These are phyloP conservation scores for Cladosporium sp. DNA, from an alignment of 2,329 filamentous ascomycete genomes.

Conservation along the genomic window DNA sequence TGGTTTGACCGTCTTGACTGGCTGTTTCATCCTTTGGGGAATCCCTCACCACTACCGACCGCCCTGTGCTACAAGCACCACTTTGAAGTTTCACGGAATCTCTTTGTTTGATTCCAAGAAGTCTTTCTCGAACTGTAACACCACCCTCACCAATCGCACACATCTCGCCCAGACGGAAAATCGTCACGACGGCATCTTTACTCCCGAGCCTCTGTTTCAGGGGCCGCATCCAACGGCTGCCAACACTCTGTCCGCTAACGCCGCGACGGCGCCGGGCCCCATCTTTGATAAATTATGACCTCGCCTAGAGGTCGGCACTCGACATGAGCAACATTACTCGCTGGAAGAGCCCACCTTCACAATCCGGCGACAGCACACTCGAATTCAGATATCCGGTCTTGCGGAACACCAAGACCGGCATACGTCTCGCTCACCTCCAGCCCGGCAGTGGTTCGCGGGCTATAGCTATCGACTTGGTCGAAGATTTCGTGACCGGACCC, in stretches of 20 bases:
- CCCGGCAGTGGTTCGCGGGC: slow-evolving; percentile 24
- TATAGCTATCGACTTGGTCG: slow-evolving; percentile 24
- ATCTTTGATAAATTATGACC: slow-evolving; percentile 6
- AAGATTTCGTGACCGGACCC: slow-evolving; percentile 22
- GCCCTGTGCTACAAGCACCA: too few relatives aligned
- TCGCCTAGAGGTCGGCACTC: not conserved
- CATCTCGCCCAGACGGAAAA: too few relatives aligned
- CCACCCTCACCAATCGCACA: too few relatives aligned
- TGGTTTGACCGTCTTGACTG: too few relatives aligned
- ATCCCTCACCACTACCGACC: too few relatives aligned
- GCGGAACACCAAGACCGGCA: slow-evolving; percentile 24
- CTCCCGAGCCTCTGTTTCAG: too few relatives aligned
- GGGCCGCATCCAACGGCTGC: too few relatives aligned
- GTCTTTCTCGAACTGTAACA: too few relatives aligned
- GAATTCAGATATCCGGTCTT: slow-evolving; percentile 22
- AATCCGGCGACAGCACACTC: slow-evolving; percentile 8
- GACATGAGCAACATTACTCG: slow-evolving; percentile 16
- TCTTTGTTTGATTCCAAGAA: too few relatives aligned
- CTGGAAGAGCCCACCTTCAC: slow-evolving; percentile 19
- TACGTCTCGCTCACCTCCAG: slow-evolving; percentile 25
- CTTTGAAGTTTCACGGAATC: too few relatives aligned
- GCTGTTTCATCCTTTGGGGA: too few relatives aligned
- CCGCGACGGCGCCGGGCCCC: not conserved
- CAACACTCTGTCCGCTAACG: not conserved
- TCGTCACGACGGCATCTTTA: too few relatives aligned